Evolutionary conservation across 441 rosid species (phyloP), one percentile per base, ranked within the genome.

Genomic region (Omphalea diandra): DNA sequence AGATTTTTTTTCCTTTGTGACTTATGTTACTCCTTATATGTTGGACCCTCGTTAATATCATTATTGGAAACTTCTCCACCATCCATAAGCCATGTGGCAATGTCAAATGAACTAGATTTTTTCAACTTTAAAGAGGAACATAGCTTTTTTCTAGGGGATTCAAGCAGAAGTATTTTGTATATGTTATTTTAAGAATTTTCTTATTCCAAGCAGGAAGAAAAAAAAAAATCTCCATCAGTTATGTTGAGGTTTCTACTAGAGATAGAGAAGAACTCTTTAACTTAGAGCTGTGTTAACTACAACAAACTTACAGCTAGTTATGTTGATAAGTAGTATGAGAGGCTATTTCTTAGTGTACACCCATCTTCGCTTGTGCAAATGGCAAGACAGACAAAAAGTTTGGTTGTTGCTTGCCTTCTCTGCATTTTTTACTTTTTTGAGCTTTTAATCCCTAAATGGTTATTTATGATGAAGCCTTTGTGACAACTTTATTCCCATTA

Each of bases 401-500:
- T 49, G 9, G 46, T 66, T 72, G 9, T 58, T 20, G 15, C 22
- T 53, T 57, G 7, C n/a, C 20, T 52, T 50, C 20, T 49, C 36
- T 36, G 12, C 36, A 0, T 35, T 35, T n/a, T 40, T n/a, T 54
- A 35, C 40, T 18, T 61, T 17, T 29, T n/a, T 61, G 9, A 11
- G 8, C 7, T 5, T 24, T 22, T 64, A 22, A 14, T 33, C 32
- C 20, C 32, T 31, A 4, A 27, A 32, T 56, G 47, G n/a, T 63
- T 32, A 40, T 64, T 2, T 55, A 11, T 46, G 3, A 44, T 49
- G 47, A 38, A 41, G 33, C 50, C 50, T 64, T 67, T 54, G 67
- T 65, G 31, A 18, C 33, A 61, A 52, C 64, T 43, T 47, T 11
- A 47, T 66, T 71, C 67, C 18, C 11, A 50, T 75, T 80, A 94